A percentile compares a stretch with the other conserved stretches of the same genome.
phyloP scores from a whole-genome alignment of 106 monocot genomes.

The Hemerocallis citrina region DNA sequence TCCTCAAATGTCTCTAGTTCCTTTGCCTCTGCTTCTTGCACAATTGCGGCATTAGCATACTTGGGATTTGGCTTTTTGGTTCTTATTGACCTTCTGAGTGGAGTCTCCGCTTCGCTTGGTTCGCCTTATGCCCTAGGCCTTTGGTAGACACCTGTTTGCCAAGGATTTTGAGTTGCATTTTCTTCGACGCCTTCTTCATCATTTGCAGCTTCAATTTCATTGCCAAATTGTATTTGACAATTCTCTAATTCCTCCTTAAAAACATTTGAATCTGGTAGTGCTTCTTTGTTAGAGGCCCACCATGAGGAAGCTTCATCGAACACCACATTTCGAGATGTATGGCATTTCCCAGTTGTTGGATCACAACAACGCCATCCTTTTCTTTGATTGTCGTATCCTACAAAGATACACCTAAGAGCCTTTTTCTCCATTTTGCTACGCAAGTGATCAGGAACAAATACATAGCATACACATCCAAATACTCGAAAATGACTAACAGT shows the following conservation, averaged over 20 bases:
- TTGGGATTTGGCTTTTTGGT: conserved; percentile 13
- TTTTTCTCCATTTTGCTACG: conserved; percentile 26
- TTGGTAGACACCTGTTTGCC: conserved; percentile 1
- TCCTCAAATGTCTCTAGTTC: conserved; percentile 5
- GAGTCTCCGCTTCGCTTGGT: background rate
- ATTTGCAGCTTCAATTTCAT: background rate
- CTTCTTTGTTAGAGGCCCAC: conserved; percentile 7
- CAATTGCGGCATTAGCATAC: conserved; percentile 5
- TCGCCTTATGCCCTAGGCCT: background rate
- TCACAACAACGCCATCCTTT: conserved; percentile 28
- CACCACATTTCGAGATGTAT: conserved; percentile 27
- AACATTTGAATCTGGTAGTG: background rate
- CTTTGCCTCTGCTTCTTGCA: background rate
- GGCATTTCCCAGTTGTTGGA: conserved; percentile 7
- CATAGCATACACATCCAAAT: conserved; percentile 20
- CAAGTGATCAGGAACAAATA: conserved; percentile 14
- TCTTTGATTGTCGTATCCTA: conserved; percentile 12
- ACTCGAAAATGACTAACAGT: conserved; percentile 12
- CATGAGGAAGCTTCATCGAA: conserved; percentile 22
- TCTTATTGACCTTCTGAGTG: conserved; percentile 2
- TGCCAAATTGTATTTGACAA: background rate
- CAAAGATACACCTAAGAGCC: conserved; percentile 14
- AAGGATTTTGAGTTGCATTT: conserved; percentile 2
- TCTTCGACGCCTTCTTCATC: background rate
- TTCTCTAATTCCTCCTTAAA: background rate